Conservation (phyloP, 2,329 filamentous ascomycete species). For the Penicillium sp. region DNA sequence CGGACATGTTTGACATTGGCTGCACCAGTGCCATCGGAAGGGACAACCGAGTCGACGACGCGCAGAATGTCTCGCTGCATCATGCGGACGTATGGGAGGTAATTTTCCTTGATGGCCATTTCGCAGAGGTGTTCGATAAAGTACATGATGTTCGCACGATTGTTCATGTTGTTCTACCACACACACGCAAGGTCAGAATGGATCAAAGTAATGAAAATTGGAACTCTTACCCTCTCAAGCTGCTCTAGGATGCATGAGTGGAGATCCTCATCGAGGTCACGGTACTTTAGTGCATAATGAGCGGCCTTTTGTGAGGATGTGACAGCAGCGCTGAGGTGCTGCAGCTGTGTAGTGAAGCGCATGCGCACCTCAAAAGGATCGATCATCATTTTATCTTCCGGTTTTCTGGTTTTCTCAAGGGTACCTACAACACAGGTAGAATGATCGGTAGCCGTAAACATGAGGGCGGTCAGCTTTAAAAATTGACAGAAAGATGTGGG, state of each 20-base stretch:
- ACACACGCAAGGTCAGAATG: background rate
- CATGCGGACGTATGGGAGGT: constrained; percentile 84
- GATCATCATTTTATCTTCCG: constrained; percentile 52
- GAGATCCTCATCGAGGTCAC: constrained; percentile 92
- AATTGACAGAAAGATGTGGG: background rate
- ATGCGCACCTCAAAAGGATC: constrained; percentile 98
- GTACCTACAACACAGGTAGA: no score
- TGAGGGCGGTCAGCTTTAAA: constrained; percentile 1
- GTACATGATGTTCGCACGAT: constrained; percentile 97
- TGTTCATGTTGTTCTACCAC: constrained; percentile 85
- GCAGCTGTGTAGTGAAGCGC: constrained; percentile 87
- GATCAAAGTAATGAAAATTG: background rate
- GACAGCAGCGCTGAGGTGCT: constrained; percentile 86
- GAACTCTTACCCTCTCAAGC: constrained; percentile 67
- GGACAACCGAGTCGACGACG: constrained; percentile 88
- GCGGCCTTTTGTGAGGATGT: constrained; percentile 88
- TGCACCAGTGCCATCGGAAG: constrained; percentile 78
- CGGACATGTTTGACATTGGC: constrained; percentile 92
- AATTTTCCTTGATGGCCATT: constrained; percentile 70
- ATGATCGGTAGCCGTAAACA: background rate
- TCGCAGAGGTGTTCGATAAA: constrained; percentile 96
- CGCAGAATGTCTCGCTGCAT: constrained; percentile 89
- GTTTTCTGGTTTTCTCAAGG: background rate
- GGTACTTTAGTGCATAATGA: constrained; percentile 89
- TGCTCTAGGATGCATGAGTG: constrained; percentile 97